A percentile compares a stretch with the other conserved stretches of the same genome.
phyloP scores from a whole-genome alignment of 345 rosid species.

The Melaleuca quinquenervia region DNA sequence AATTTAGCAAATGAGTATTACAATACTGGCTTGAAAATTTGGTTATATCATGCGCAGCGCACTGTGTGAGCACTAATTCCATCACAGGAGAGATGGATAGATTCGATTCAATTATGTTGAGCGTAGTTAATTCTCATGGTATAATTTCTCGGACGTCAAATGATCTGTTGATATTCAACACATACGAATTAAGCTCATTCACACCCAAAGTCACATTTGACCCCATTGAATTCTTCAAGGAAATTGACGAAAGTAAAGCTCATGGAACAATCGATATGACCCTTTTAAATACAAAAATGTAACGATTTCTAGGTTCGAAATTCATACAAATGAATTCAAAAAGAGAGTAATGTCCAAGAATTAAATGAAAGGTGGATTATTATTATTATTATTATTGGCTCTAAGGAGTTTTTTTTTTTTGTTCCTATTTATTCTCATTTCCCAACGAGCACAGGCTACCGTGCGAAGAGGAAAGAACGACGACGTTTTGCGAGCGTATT shows the following conservation, averaged over 20 bases:
- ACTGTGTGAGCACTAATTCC: background rate
- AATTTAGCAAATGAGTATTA: no score
- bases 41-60: rapidly evolving
- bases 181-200: background rate
- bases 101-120: no score
- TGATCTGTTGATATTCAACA: no score
- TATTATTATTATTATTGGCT: no score
- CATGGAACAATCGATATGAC: rapidly evolving
- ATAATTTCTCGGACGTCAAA: no score
- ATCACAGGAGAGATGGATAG: background rate
- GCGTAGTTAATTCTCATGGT: rapidly evolving
- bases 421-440: background rate
- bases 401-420: background rate
- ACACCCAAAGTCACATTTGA: background rate
- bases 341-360: background rate
- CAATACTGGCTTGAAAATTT: no score
- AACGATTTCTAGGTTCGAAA: background rate
- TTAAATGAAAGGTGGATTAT: background rate
- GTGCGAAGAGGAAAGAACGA: slow-evolving; percentile 5
- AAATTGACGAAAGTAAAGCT: rapidly evolving
- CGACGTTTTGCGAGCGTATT: slow-evolving; percentile 18
- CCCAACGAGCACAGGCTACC: background rate
- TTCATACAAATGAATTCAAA: background rate
- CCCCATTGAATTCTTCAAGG: background rate
- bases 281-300: background rate